Conservation (phyloP, 2,329 filamentous ascomycete genomes). For the Zymoseptoria passerinii region DNA sequence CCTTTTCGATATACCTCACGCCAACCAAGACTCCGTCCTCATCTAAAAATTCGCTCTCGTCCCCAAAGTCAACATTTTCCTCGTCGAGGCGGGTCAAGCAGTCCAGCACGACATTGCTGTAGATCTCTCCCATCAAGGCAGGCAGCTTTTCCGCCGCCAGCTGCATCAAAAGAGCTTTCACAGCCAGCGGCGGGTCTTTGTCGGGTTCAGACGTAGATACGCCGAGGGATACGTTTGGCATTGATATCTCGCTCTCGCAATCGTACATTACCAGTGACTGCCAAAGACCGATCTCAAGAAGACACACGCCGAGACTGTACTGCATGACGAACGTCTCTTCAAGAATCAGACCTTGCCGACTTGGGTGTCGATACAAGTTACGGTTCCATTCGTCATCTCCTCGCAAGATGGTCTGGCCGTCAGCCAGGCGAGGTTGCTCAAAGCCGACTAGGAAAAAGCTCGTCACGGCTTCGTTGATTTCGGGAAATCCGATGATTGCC, state of each 20-base stretch:
- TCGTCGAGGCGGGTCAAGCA: conserved; percentile 28
- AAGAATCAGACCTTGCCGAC: conserved; percentile 37
- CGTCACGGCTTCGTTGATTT: background rate
- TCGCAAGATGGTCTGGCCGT: conserved; percentile 25
- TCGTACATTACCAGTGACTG: conserved; percentile 28
- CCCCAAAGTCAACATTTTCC: conserved; percentile 14
- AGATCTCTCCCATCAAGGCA: conserved; percentile 28
- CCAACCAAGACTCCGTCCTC: conserved; percentile 13
- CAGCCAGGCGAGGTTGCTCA: conserved; percentile 14
- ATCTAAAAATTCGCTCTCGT: conserved; percentile 7
- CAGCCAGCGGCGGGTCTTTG: background rate
- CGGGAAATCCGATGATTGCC: conserved; percentile 28
- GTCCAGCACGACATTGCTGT: conserved; percentile 25
- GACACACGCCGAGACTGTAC: conserved; percentile 47
- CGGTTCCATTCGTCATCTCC: conserved; percentile 36
- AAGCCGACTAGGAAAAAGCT: conserved; percentile 1
- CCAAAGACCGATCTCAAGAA: conserved; percentile 48
- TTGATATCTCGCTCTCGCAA: background rate
- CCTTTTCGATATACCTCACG: conserved; percentile 19
- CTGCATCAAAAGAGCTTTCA: conserved; percentile 5
- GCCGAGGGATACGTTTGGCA: background rate
- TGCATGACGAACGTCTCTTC: conserved; percentile 42
- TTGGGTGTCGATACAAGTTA: conserved; percentile 46
- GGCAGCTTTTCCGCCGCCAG: conserved; percentile 8
- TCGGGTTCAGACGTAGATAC: background rate